A percentile compares a stretch with the other conserved stretches of the same genome.
These are phyloP conservation scores for Wilcoxina mikolae DNA, from an alignment of 495 filamentous ascomycete species.

Conservation along the genomic window DNA sequence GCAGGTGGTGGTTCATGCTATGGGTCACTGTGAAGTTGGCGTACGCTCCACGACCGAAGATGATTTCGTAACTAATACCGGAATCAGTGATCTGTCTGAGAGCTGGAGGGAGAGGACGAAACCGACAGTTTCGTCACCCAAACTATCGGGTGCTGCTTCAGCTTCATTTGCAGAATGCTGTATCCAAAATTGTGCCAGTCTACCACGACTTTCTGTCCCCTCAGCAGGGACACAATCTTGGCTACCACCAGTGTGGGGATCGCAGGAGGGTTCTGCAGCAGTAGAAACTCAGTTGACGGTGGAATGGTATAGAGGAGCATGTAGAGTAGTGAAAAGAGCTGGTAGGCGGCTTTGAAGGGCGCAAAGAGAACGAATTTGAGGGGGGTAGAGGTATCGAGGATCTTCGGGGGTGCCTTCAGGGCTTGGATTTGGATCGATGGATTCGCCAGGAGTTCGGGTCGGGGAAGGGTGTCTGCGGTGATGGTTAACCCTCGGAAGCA, in stretches of 20 bases:
- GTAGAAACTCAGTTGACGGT: slow-evolving; percentile 35
- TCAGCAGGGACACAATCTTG: slow-evolving; percentile 53
- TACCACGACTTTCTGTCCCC: slow-evolving; percentile 68
- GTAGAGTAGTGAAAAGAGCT: slow-evolving; percentile 52
- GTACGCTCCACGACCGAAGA: slow-evolving; percentile 50
- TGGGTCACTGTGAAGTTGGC: slow-evolving; percentile 76
- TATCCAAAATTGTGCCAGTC: slow-evolving; percentile 99
- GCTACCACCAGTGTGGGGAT: slow-evolving; percentile 78
- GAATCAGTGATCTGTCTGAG: neutral
- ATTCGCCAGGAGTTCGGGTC: slow-evolving; percentile 56
- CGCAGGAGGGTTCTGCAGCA: slow-evolving; percentile 70
- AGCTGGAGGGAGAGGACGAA: neutral
- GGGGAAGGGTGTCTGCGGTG: slow-evolving; percentile 36
- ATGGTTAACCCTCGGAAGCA: slow-evolving; percentile 11
- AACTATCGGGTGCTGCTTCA: slow-evolving; percentile 59
- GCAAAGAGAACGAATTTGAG: slow-evolving; percentile 65
- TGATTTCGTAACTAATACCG: slow-evolving; percentile 46
- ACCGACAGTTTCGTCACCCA: slow-evolving; percentile 43
- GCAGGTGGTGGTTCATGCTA: slow-evolving; percentile 66
- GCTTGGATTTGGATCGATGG: slow-evolving; percentile 52
- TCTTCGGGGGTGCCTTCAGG: slow-evolving; percentile 45
- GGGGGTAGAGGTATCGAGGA: slow-evolving; percentile 51
- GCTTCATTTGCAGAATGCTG: slow-evolving; percentile 64
- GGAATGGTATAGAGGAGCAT: slow-evolving; percentile 58
- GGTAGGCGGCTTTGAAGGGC: slow-evolving; percentile 76